phyloP scores from a whole-genome alignment of 495 filamentous ascomycete genomes.

The Neurospora sublineolata region DNA sequence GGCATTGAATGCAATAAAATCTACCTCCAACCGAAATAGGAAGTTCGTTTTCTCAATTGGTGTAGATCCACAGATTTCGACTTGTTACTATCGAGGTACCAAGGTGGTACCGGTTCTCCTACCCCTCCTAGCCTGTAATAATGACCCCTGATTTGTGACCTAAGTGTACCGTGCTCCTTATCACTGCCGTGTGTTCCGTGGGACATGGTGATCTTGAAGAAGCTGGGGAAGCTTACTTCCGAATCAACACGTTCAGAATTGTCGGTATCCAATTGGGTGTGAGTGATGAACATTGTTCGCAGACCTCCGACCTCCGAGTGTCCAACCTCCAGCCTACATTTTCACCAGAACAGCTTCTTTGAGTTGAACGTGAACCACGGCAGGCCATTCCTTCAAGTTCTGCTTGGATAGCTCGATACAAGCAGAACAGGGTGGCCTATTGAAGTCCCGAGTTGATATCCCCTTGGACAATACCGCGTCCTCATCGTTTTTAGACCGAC shows the following conservation, averaged over 20 bases:
- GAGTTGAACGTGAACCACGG: background rate
- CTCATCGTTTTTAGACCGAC: background rate
- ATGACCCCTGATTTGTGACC: background rate
- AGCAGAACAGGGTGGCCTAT: background rate
- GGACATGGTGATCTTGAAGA: background rate
- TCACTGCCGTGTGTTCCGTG: background rate
- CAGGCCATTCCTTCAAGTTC: background rate
- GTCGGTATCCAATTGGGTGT: background rate
- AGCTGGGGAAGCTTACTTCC: background rate
- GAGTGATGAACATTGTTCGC: background rate
- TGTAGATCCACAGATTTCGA: background rate
- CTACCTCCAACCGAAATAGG: background rate
- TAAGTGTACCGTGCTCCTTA: background rate
- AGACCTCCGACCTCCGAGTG: background rate
- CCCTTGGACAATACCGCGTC: background rate
- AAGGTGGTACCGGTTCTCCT: background rate
- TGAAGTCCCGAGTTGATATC: background rate
- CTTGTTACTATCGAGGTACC: background rate
- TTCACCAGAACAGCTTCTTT: background rate
- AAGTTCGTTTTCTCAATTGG: background rate
- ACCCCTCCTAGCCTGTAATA: background rate
- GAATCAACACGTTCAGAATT: background rate
- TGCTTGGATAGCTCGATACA: background rate
- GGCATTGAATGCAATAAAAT: background rate
- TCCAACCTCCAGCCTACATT: background rate